A percentile compares a stretch with the other conserved stretches of the same genome.
These are phyloP conservation scores for Cucumis melo DNA, from an alignment of 306 rosid species.

Conservation along the genomic window DNA sequence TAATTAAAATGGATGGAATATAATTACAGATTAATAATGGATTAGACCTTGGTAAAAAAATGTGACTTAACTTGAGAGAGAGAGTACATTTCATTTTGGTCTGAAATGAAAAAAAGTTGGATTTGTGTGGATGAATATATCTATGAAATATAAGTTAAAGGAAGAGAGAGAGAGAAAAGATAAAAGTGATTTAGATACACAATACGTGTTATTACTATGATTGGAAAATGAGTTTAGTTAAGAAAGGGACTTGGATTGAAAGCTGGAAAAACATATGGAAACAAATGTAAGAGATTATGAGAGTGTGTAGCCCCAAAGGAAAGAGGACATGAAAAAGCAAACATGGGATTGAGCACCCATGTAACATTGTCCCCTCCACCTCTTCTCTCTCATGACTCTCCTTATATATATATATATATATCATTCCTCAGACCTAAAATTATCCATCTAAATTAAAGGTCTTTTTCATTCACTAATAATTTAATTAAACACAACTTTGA, in stretches of 20 bases:
- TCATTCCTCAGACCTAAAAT: background rate
- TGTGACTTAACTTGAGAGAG: too few relatives aligned
- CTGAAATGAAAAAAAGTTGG: background rate
- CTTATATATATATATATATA: too few relatives aligned
- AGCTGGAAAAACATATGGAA: background rate
- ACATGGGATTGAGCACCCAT: constrained; percentile 5
- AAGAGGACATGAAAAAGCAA: constrained; percentile 7
- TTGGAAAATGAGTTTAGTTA: background rate
- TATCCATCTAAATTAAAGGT: background rate
- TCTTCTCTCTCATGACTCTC: too few relatives aligned
- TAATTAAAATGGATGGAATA: too few relatives aligned
- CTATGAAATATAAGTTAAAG: background rate
- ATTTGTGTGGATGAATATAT: background rate
- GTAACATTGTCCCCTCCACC: constrained; percentile 2
- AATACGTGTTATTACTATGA: background rate
- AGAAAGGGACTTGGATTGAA: background rate
- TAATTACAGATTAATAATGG: too few relatives aligned
- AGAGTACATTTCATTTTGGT: too few relatives aligned
- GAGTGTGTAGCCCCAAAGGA: constrained; percentile 6
- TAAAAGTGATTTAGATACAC: background rate
- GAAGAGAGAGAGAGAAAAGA: background rate
- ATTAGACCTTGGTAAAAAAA: too few relatives aligned
- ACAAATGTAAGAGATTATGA: background rate
- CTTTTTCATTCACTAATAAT: background rate
- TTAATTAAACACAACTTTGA: background rate